Evolutionary conservation across 768 basidiomycete genomes (phyloP), one percentile per base, ranked within the genome.

Genomic region (Tulasnella sp.): DNA sequence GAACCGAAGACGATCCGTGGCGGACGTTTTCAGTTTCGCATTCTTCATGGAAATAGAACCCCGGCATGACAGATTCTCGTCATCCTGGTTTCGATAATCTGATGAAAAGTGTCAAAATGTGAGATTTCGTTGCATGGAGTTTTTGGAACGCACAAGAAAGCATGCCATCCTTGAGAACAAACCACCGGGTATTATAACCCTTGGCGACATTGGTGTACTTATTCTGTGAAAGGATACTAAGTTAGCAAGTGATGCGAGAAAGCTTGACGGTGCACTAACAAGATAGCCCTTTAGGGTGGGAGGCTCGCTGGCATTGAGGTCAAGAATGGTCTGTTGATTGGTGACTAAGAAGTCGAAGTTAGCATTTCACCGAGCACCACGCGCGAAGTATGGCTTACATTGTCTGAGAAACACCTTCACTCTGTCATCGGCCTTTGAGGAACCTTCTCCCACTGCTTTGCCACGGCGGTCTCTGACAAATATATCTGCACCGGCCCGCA

Each of bases 161-260:
- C 22, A 84, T 70, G 0, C 89, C 91, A 48, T 82, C 76, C 59
- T 85, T 81, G 16, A 95, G 73, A 0, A 93, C 87, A 60, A 96
- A 93, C 89, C 90, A 95, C 1, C 91, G 72, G 0, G 84, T 83
- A 53, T 78, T 80, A 62, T 90, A 93, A 0, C 92, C 91, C 58
- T 78, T 81, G 0, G 88, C 87, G 33, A 95, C 85, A 58, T 95
- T 96, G 1, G 83, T 80, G 61, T 91, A 95, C 64, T 96, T 96
- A 64, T 85, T 88, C 16, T 68, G 45, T 43, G 15, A n/a, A 16
- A 22, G n/a, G 29, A 5, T 7, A 4, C n/a, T 25, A 13, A 20
- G 12, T 34, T 20, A 22, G 48, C 37, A 41, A 15, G 4, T 25
- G 12, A 29, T n/a, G 10, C 15, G 20, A 12, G 15, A 12, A 29